Base-by-base conservation (phyloP, 129 eudicot genomes). In the Lactuca sativa region DNA sequence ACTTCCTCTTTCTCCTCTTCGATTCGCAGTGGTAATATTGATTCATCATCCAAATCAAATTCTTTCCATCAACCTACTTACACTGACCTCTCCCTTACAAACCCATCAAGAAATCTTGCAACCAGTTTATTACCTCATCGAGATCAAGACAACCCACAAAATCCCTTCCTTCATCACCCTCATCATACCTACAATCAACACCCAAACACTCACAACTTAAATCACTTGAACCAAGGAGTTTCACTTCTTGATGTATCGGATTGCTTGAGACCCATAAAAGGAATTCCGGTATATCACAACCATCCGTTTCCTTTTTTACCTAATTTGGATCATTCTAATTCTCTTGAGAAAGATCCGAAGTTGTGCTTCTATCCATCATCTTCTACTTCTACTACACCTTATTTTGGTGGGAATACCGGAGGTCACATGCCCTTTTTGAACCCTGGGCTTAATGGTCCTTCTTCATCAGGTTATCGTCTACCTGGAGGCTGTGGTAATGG, bases 271-370 rank as follows among this genome's bases (percentile, higher is more conserved):
- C 97, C 97, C 10, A 90, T 87, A 33, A 90, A 90, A 79, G 97
- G 97, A 43, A 90, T 90, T 49, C 97, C 97, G 5, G 95, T 90
- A 3, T 90, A 90, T 70, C 97, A 86, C 58, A 87, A 79, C 87
- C 95, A 87, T 72, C 67, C 86, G 11, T 85, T 87, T 65, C 89
- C 91, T 3, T 90, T 85, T 80, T 70, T 82, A 63, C 80, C 88
- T 60, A 79, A 60, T 72, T 51, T 83, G 77, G 89, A 84, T 53
- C 83, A 76, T 59, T 44, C 77, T 37, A 25, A 25, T 25, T 67
- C 67, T 37, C 56, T 78, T 65, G 82, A 81, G 16, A 89, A 74
- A 56, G 85, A 86, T 85, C 91, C 95, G 44, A 90, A 82, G 82
- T 80, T 78, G 85, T 74, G 85, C 52, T 82, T 79, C 74, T 78